phyloP scores from a whole-genome alignment of 1,284 basidiomycete species.

The Boletellus deceptivus region DNA sequence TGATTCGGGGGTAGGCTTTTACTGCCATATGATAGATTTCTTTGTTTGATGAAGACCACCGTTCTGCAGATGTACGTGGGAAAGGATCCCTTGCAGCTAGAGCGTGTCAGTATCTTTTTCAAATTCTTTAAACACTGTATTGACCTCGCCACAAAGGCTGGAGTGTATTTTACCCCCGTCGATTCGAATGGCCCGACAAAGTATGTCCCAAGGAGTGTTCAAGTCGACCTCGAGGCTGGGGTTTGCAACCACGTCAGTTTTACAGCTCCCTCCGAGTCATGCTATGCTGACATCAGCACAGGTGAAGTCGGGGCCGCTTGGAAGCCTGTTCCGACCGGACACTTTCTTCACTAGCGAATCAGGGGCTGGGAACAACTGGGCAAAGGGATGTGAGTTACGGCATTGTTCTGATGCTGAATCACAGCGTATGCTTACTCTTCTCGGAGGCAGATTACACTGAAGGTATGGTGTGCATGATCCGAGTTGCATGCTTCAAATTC shows the following conservation, averaged over 20 bases:
- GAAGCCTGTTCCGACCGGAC: slow-evolving; percentile 83
- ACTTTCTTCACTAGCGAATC: slow-evolving; percentile 74
- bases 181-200: slow-evolving; percentile 48
- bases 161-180: slow-evolving; percentile 73
- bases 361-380: slow-evolving; percentile 94
- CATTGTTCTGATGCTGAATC: background rate
- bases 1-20: slow-evolving; percentile 56
- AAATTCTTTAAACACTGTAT: background rate
- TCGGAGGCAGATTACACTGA: slow-evolving; percentile 74
- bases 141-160: slow-evolving; percentile 45
- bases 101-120: slow-evolving; percentile 36
- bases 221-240: slow-evolving; percentile 89
- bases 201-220: slow-evolving; percentile 93
- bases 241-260: slow-evolving; percentile 75
- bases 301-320: slow-evolving; percentile 68
- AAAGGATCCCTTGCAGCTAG: slow-evolving; percentile 46
- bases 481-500: background rate
- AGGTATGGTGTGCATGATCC: slow-evolving; percentile 43
- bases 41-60: slow-evolving; percentile 29
- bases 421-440: slow-evolving; percentile 18
- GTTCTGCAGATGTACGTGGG: slow-evolving; percentile 45
- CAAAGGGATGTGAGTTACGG: slow-evolving; percentile 74
- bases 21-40: slow-evolving; percentile 1
- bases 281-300: slow-evolving; percentile 28
- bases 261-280: background rate